phyloP scores from a whole-genome alignment of 148 eudicot genomes.

The Salicornia ramosissima region DNA sequence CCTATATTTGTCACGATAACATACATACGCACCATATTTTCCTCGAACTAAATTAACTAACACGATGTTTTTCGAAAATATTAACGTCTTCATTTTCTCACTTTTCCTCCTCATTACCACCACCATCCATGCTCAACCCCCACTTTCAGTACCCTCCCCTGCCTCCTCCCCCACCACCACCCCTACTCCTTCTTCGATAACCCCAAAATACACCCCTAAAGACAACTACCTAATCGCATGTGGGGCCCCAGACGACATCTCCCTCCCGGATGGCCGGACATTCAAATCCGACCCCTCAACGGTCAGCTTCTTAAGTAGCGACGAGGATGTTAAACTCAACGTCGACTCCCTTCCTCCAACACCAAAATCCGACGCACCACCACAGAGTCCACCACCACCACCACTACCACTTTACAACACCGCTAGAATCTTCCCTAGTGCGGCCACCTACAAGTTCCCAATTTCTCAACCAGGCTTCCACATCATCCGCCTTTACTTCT shows the following conservation, averaged over 20 bases:
- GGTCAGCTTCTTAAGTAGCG: constrained; percentile 45
- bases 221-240: constrained; percentile 57
- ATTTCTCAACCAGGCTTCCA: constrained; percentile 45
- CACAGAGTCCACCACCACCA: not conserved
- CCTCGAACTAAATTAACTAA: not conserved
- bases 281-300: constrained; percentile 66
- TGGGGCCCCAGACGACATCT: constrained; percentile 35
- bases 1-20: not conserved
- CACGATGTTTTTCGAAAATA: constrained; percentile 16
- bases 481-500: constrained; percentile 49
- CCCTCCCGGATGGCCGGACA: constrained; percentile 51
- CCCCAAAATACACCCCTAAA: constrained; percentile 35
- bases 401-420: constrained; percentile 33
- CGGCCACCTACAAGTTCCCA: constrained; percentile 45
- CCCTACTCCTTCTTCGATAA: constrained; percentile 7
- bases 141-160: constrained; percentile 14
- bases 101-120: constrained; percentile 18
- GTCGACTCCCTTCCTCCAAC: constrained; percentile 30
- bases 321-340: constrained; percentile 46
- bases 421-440: constrained; percentile 42
- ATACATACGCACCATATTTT: not conserved
- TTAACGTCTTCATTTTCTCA: constrained; percentile 11
- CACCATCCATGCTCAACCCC: not conserved
- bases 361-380: not conserved
- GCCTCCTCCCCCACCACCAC: constrained; percentile 6